Evolutionary conservation across 495 filamentous ascomycete genomes (phyloP).

Genomic region (Hyaloscypha bicolor): DNA sequence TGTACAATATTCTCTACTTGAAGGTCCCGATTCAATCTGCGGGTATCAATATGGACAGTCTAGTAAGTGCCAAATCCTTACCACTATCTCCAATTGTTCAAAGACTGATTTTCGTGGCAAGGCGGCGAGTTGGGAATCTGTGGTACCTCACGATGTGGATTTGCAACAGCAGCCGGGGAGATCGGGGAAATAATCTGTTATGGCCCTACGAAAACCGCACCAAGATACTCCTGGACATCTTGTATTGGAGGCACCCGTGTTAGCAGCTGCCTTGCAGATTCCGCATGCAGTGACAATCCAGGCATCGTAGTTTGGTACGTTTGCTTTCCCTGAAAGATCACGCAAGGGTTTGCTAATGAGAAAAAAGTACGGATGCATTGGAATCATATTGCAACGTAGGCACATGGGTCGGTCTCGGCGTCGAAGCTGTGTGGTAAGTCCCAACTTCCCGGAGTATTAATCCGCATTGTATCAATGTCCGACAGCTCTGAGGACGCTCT

Average conservation of each 20-base stretch:
- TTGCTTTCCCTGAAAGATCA: not conserved
- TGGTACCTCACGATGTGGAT: not conserved
- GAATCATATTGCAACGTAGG: constrained; percentile 2
- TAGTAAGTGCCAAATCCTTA: not conserved
- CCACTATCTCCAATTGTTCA: not conserved
- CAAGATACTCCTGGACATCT: not conserved
- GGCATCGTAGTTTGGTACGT: not conserved
- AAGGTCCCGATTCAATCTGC: not conserved
- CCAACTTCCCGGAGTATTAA: not conserved
- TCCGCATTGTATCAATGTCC: too few species aligned
- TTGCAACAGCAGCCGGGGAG: constrained; percentile 2
- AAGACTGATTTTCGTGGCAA: not conserved
- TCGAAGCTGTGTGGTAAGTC: constrained; percentile 5
- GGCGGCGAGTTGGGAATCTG: not conserved
- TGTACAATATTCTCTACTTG: not conserved
- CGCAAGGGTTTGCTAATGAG: not conserved
- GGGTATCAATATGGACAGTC: not conserved
- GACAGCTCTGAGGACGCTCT: too few species aligned
- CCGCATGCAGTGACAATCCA: constrained; percentile 5
- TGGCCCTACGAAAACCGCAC: not conserved
- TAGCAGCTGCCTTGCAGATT: constrained; percentile 4
- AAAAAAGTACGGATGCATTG: not conserved
- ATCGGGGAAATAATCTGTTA: not conserved
- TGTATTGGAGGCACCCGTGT: constrained; percentile 2
- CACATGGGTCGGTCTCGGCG: constrained; percentile 2